Conservation (phyloP, 2,329 filamentous ascomycete genomes). For the Phyllosticta capitalensis region DNA sequence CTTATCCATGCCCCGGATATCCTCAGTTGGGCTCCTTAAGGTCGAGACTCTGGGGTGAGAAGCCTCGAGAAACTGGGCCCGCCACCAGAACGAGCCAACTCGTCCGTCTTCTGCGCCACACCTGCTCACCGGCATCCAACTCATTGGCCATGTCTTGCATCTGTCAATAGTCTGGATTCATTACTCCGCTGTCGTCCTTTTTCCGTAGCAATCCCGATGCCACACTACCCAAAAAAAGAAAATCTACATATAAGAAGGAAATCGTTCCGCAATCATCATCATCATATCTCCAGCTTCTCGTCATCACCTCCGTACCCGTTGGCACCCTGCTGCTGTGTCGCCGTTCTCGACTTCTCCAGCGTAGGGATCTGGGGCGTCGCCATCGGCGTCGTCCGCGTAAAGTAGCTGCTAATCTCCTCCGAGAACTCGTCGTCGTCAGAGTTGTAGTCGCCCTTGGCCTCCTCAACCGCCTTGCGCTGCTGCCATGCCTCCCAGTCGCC, state of each 20-base stretch:
- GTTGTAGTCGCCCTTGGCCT: conserved; percentile 29
- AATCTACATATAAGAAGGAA: not conserved
- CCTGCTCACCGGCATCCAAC: not conserved
- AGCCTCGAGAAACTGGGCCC: not conserved
- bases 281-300: conserved; percentile 6
- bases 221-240: not conserved
- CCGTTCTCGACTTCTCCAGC: conserved; percentile 15
- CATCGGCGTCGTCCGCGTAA: conserved; percentile 14
- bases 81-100: not conserved
- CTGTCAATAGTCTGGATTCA: conserved; percentile 4
- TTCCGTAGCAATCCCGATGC: not conserved
- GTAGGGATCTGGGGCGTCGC: conserved; percentile 11
- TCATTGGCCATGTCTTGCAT: conserved; percentile 3
- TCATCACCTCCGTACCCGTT: conserved; percentile 12
- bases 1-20: not conserved
- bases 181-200: conserved; percentile 1
- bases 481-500: conserved; percentile 47
- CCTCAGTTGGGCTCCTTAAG: not conserved
- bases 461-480: conserved; percentile 41
- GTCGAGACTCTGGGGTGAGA: not conserved
- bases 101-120: not conserved
- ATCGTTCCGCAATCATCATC: not conserved
- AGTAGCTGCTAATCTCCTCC: conserved; percentile 26
- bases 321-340: conserved; percentile 4
- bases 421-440: conserved; percentile 24